Evolutionary conservation across 129 eudicot genomes (phyloP).

Genomic region (sunflower (Helianthus annuus)): DNA sequence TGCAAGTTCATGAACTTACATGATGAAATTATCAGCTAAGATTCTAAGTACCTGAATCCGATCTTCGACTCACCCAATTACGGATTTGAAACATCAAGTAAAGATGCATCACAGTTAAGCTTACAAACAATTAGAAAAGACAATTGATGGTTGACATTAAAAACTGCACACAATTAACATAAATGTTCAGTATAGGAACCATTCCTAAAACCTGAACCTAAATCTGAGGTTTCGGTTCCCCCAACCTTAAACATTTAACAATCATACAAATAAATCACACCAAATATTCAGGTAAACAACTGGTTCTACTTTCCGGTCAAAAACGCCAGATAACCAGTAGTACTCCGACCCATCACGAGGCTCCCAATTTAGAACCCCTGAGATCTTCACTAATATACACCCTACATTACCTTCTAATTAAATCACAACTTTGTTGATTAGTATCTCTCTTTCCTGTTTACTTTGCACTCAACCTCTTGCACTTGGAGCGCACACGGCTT

Average conservation of each 20-base stretch:
- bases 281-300: slow-evolving; percentile 29
- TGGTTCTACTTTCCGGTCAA: slow-evolving; percentile 48
- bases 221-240: slow-evolving; percentile 35
- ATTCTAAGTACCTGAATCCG: too few species aligned
- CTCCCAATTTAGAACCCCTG: slow-evolving; percentile 46
- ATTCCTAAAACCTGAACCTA: slow-evolving; percentile 52
- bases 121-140: background rate
- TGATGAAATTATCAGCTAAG: too few species aligned
- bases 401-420: slow-evolving; percentile 27
- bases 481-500: slow-evolving; percentile 49
- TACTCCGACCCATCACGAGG: slow-evolving; percentile 38
- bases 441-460: slow-evolving; percentile 25
- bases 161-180: slow-evolving; percentile 46
- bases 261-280: slow-evolving; percentile 46
- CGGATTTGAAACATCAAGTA: too few species aligned
- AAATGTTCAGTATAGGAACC: slow-evolving; percentile 60
- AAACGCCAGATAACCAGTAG: slow-evolving; percentile 48
- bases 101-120: background rate
- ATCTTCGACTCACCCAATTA: background rate
- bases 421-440: slow-evolving; percentile 36
- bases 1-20: too few species aligned
- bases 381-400: slow-evolving; percentile 42
- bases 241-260: slow-evolving; percentile 17
- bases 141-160: slow-evolving; percentile 3
- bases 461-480: slow-evolving; percentile 34